Base-by-base conservation (phyloP, 2,329 filamentous ascomycete genomes). In the Sclerotinia trifoliorum region DNA sequence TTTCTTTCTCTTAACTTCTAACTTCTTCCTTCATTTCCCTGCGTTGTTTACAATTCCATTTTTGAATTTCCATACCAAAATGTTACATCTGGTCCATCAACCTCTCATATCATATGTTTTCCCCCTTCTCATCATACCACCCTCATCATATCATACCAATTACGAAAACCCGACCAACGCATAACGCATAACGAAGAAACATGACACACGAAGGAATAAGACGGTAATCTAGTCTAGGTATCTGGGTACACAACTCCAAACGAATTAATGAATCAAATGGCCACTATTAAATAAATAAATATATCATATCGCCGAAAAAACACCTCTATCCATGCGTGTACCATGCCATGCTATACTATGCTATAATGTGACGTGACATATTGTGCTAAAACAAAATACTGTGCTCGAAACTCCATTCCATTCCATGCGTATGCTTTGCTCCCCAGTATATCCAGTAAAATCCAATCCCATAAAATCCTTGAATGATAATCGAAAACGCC, bases 221-320 rank as follows among this genome's bases (percentile, higher is more conserved):
- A 56, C 21, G 3, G 11, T 39, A 56, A 21, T 32, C 52, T 55
- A 55, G 52, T 32, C 19, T 55, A 35, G 52, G 19, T 55, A 55
- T 55, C 29, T 55, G 32, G 11, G 11, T n/a, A 35, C 32, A 56
- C 32, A 56, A n/a, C 54, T 21, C 26, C n/a, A 17, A 46, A 65
- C 39, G 49, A 65, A 44, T 21, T 17, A 65, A 24, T 32, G 51
- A 48, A 56, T 32, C 21, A 56, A 54, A 64, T 54, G 51, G 48
- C 49, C n/a, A 65, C 44, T 29, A 42, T 42, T 15, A 29, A 64
- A 51, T 39, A 54, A 15, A 42, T 17, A 8, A 8, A 42, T 17
- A 42, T 17, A 42, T 17, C 39, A 42, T 42, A 42, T 42, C 15
- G 3, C 39, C 15, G 13, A 42, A 42, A 42, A 42, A 42, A 42